A percentile compares a stretch with the other conserved stretches of the same genome.
Evolutionary conservation across 176 grass and related monocot species (phyloP).

Genomic region (barley (Hordeum vulgare)): DNA sequence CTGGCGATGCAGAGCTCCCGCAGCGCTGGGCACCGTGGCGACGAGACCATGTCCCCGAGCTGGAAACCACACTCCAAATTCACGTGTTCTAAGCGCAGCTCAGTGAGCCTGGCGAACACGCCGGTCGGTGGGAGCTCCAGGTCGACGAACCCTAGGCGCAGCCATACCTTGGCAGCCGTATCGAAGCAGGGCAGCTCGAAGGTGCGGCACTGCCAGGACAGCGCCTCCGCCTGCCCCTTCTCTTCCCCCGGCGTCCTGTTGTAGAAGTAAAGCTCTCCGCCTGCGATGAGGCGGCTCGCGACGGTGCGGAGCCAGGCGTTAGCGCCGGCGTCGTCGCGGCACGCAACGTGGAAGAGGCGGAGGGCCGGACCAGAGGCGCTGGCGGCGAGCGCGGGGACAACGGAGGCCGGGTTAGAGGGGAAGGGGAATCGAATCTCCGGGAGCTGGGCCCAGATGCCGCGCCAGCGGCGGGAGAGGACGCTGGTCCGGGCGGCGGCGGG

Average conservation of each 20-base stretch:
- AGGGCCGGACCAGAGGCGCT: not conserved
- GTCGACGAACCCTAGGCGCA: conserved; percentile 8
- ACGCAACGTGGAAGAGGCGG: conserved; percentile 3
- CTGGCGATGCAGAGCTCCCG: not conserved
- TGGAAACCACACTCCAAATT: not conserved
- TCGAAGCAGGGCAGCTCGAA: conserved; percentile 7
- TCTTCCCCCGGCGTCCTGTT: not conserved
- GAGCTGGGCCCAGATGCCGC: conserved; percentile 2
- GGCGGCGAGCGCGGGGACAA: not conserved
- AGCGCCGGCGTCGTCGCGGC: not conserved
- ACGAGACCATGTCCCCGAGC: not conserved
- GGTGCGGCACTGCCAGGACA: conserved; percentile 8
- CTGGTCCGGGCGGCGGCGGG: not conserved
- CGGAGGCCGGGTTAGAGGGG: not conserved
- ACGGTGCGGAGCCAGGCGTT: not conserved
- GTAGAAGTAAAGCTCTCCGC: not conserved
- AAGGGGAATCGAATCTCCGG: not conserved
- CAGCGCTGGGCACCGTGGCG: not conserved
- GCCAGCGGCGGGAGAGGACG: conserved; percentile 19
- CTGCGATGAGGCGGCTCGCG: not conserved
- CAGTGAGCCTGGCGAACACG: not conserved
- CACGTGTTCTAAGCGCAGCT: not conserved
- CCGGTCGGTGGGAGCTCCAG: not conserved
- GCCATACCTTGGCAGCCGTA: conserved; percentile 8
- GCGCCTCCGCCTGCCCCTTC: not conserved